A percentile compares a stretch with the other conserved stretches of the same genome.
Conservation (phyloP, 495 filamentous ascomycete species). For the Neurospora sp. region DNA sequence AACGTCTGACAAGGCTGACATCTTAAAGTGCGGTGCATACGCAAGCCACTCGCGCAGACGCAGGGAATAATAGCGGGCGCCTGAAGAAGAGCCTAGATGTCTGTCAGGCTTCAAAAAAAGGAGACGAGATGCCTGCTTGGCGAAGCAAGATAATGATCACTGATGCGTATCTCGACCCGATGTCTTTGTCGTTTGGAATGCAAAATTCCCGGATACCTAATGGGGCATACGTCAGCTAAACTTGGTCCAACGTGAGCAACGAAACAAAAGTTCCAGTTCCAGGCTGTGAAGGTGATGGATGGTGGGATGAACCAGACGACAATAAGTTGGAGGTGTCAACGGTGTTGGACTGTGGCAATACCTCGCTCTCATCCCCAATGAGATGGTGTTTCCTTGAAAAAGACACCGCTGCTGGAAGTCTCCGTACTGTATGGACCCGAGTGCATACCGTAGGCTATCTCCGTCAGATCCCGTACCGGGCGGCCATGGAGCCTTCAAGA, state of each 20-base stretch:
- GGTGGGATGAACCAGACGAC: neutral
- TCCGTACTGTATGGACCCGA: neutral
- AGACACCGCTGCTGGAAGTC: neutral
- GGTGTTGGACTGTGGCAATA: neutral
- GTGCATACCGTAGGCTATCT: neutral
- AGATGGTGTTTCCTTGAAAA: neutral
- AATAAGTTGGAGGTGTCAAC: neutral
- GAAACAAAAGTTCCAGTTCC: neutral
- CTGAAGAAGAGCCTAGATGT: neutral
- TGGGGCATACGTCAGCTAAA: neutral
- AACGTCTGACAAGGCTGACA: neutral
- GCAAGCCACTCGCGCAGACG: slow-evolving; percentile 19
- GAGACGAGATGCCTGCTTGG: slow-evolving; percentile 25
- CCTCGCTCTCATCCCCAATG: neutral
- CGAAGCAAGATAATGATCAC: neutral
- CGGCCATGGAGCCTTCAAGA: neutral
- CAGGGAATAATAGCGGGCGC: neutral
- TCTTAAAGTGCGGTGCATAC: slow-evolving; percentile 12
- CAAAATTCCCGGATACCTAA: neutral
- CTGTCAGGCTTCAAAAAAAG: slow-evolving; percentile 3
- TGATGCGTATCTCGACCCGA: neutral
- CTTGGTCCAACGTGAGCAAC: neutral
- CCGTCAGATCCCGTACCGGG: neutral
- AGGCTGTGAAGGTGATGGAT: neutral
- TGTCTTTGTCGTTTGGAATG: neutral